These are phyloP conservation scores for Straminergon stramineum DNA, from an alignment of 225 moss, liverwort and hornwort species.

Conservation along the genomic window DNA sequence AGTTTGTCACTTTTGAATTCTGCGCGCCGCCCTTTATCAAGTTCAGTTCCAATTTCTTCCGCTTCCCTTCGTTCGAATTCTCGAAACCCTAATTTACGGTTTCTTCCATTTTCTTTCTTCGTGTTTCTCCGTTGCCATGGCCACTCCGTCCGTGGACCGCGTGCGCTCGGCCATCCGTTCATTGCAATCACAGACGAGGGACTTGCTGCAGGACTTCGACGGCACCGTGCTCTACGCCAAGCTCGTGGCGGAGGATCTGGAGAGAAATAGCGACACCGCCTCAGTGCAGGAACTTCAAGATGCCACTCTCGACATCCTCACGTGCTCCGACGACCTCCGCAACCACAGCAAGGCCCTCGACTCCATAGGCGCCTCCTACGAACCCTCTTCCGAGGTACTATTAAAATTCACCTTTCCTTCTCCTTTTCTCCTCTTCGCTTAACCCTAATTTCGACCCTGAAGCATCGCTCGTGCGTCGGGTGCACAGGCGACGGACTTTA, in stretches of 20 bases:
- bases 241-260: conserved; percentile 68
- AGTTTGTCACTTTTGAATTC: not conserved
- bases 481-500: conserved; percentile 56
- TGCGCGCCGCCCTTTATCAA: no score
- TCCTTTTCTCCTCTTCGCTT: not conserved
- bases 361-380: conserved; percentile 4
- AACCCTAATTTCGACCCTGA: not conserved
- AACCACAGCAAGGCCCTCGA: conserved; percentile 19
- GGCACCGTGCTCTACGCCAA: conserved; percentile 41
- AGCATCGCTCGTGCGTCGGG: not conserved
- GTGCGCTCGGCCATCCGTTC: conserved; percentile 18
- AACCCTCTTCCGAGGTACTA: conserved; percentile 8
- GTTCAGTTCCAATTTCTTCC: not conserved
- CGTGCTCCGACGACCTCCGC: conserved; percentile 8
- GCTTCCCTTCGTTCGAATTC: not conserved
- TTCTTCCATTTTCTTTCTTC: not conserved
- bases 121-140: not conserved
- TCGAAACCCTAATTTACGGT: not conserved
- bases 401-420: not conserved
- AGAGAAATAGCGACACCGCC: conserved; percentile 24
- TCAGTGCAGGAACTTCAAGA: conserved; percentile 24
- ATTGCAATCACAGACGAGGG: conserved; percentile 7
- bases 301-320: conserved; percentile 27
- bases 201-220: conserved; percentile 27
- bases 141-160: conserved; percentile 32